Base-by-base conservation (phyloP, 768 basidiomycete species). In the Mycena galopus region DNA sequence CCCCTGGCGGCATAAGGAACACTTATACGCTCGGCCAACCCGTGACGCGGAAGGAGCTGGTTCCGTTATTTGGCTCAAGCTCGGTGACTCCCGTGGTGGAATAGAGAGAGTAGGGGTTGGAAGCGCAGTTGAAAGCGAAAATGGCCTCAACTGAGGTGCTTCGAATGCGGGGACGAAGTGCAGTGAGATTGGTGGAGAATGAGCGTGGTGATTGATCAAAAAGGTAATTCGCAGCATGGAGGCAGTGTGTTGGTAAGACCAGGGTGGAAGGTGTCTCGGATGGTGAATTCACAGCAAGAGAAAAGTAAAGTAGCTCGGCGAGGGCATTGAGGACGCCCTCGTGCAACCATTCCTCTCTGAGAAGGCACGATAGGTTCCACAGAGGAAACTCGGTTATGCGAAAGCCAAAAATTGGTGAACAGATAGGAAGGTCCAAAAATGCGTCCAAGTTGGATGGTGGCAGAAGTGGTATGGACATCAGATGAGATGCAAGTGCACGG, bases 351-450 rank as follows among this genome's bases (percentile, higher is more conserved):
- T 62, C 25, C 23, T 69, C 68, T 2, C 60, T 27, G 5, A 69
- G 68, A 1, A 69, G 29, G 30, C 68, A 69, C 16, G 51, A 55
- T 9, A 69, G 25, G 17, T 59, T 67, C 66, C 66, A 67, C 11
- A 67, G 58, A 11, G 66, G 58, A 33, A 66, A 57, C 3, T 37
- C 27, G 2, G 65, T 57, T 1, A 57, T 56, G 33, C 37, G 30
- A 37, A 66, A 58, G 1, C 65, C 65, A 21, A 37, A 42, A 33
- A 66, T 55, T 21, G 63, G 63, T 17, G 16, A 4, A 33, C 63
- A 25, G 47, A 65, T 65, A 16, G 23, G 16, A 55, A 55, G 53
- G 53, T 55, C 23, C 23, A 55, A 55, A 55, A 55, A 55, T 4
- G 4, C 3, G 23, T 25, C 32, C 57, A 58, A 35, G 2, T 7